phyloP scores from a whole-genome alignment of 768 basidiomycete genomes.

The Boletales sp. region DNA sequence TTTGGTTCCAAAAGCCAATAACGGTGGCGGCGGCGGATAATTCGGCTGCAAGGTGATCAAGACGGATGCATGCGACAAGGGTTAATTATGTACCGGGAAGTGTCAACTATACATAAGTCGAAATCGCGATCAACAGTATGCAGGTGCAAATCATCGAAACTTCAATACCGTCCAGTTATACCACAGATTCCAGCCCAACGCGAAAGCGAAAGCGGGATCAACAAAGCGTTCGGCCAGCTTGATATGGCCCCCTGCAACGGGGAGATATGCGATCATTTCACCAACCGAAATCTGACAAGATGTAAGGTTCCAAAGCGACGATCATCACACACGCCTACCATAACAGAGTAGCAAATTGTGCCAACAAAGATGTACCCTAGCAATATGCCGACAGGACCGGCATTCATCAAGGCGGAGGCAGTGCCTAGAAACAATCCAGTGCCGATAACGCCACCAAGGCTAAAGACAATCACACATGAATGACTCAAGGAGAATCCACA shows the following conservation, averaged over 20 bases:
- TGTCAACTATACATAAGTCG: conserved; percentile 6
- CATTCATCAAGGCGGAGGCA: conserved; percentile 33
- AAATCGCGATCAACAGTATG: conserved; percentile 11
- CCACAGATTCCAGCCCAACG: conserved; percentile 38
- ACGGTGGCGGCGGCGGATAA: conserved; percentile 46
- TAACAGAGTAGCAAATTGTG: conserved; percentile 30
- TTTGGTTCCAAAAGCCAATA: conserved; percentile 41
- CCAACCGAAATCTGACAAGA: conserved; percentile 25
- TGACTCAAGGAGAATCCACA: too few species aligned
- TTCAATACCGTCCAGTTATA: conserved; percentile 31
- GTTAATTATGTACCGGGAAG: conserved; percentile 12
- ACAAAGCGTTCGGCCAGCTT: conserved; percentile 45
- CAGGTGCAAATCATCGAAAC: background rate
- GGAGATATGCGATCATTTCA: conserved; percentile 44
- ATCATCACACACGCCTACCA: conserved; percentile 19
- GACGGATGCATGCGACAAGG: too few species aligned
- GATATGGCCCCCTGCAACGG: conserved; percentile 41
- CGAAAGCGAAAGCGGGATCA: conserved; percentile 39
- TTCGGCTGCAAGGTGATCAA: conserved; percentile 28
- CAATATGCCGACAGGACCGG: conserved; percentile 47
- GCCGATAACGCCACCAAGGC: conserved; percentile 40
- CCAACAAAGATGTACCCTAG: conserved; percentile 41
- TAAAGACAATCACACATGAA: background rate
- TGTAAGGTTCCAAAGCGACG: background rate
- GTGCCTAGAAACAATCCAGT: conserved; percentile 37